Percentiles rank a stretch among this genome's conserved stretches.
These are phyloP conservation scores for Kwoniella sp. DNA, from an alignment of 768 basidiomycete genomes.

Conservation along the genomic window DNA sequence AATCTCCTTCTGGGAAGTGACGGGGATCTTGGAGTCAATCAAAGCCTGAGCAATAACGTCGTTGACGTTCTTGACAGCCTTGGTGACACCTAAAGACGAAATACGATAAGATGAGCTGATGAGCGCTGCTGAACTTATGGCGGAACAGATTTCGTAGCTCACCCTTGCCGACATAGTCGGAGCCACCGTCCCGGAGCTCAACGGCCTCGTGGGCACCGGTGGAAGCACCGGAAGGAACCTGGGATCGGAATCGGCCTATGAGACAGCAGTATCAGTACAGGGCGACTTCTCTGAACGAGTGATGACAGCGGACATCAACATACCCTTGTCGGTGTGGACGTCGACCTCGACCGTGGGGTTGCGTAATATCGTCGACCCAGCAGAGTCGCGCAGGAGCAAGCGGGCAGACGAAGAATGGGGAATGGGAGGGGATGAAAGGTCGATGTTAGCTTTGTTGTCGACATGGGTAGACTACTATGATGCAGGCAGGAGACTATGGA, in stretches of 20 bases:
- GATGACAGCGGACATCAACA: conserved; percentile 28
- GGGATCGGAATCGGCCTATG: conserved; percentile 84
- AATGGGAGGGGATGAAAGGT: conserved; percentile 1
- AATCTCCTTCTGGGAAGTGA: conserved; percentile 90
- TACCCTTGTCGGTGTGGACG: conserved; percentile 83
- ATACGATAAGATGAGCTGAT: conserved; percentile 4
- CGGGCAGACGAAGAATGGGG: conserved; percentile 3
- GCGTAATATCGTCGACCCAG: conserved; percentile 38
- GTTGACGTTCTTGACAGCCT: conserved; percentile 95
- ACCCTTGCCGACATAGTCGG: conserved; percentile 97
- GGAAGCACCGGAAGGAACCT: conserved; percentile 97
- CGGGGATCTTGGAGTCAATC: conserved; percentile 77
- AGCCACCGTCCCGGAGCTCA: conserved; percentile 96
- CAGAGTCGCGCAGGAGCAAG: not conserved
- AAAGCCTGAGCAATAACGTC: conserved; percentile 82
- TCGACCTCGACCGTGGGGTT: conserved; percentile 84
- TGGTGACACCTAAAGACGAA: conserved; percentile 71
- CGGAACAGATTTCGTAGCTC: conserved; percentile 35
- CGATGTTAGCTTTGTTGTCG: conserved; percentile 12
- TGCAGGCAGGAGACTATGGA: not conserved
- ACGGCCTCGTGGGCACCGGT: conserved; percentile 98
- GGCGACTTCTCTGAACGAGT: not conserved
- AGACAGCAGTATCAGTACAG: not conserved
- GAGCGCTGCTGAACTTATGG: not conserved
- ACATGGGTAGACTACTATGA: not conserved